Conservation (phyloP, 371 early-diverging fungal genomes). For the Mortierella sp. region DNA sequence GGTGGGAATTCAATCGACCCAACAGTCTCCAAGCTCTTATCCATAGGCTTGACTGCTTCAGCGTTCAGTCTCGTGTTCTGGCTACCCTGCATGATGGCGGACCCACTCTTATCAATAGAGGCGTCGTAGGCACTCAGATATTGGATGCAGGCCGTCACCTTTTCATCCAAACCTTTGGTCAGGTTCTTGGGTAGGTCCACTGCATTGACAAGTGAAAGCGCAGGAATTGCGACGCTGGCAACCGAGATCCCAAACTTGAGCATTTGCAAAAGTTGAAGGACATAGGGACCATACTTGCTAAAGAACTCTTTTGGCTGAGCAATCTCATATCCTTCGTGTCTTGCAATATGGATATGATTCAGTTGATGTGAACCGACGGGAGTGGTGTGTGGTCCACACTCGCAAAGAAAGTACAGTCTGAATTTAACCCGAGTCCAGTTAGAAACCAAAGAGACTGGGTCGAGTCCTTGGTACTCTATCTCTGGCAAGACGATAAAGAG, state of each 20-base stretch:
- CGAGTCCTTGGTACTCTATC: conserved; percentile 25
- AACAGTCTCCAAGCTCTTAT: background rate
- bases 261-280: conserved; percentile 27
- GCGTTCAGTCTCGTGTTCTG: background rate
- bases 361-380: conserved; percentile 33
- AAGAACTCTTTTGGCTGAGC: conserved; percentile 44
- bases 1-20: too few species aligned
- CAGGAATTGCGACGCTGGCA: conserved; percentile 33
- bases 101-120: conserved; percentile 12
- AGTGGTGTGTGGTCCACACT: conserved; percentile 42
- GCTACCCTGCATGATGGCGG: conserved; percentile 9
- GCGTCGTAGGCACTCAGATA: conserved; percentile 23
- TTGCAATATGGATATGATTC: conserved; percentile 49
- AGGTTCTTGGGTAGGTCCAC: conserved; percentile 33
- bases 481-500: conserved; percentile 52
- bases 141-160: conserved; percentile 21
- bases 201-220: conserved; percentile 18
- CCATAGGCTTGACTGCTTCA: background rate
- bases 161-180: conserved; percentile 16
- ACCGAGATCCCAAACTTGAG: conserved; percentile 29
- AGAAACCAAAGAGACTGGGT: conserved; percentile 22
- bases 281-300: conserved; percentile 40
- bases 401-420: conserved; percentile 47
- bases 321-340: conserved; percentile 50
- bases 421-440: conserved; percentile 22